A percentile compares a stretch with the other conserved stretches of the same genome.
phyloP scores from a whole-genome alignment of 2,329 filamentous ascomycete genomes.

The Claviceps quebecensis region DNA sequence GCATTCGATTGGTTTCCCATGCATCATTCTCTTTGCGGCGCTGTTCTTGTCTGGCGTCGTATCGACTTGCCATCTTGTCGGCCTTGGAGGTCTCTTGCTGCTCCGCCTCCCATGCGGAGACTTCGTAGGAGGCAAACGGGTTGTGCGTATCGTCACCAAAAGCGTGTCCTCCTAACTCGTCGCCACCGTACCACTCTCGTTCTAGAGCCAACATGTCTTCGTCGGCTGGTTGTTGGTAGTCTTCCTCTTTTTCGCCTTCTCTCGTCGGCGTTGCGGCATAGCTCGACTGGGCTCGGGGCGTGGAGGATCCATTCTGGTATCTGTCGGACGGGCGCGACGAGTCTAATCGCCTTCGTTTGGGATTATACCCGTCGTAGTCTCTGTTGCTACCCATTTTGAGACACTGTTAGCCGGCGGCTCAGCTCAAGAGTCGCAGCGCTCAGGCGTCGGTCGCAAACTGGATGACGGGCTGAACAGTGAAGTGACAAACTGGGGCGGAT shows the following conservation, averaged over 20 bases:
- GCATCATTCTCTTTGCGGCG: constrained; percentile 91
- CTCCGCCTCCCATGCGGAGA: constrained; percentile 57
- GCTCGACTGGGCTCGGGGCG: constrained; percentile 20
- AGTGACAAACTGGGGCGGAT: not conserved
- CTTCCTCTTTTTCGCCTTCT: constrained; percentile 19
- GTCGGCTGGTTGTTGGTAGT: constrained; percentile 48
- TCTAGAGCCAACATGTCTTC: constrained; percentile 66
- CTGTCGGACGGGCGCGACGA: constrained; percentile 15
- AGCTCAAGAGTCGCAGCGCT: not conserved
- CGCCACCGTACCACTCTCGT: constrained; percentile 83
- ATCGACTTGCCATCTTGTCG: constrained; percentile 66
- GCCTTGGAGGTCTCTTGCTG: constrained; percentile 64
- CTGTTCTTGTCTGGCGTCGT: constrained; percentile 58
- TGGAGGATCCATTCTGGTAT: constrained; percentile 21
- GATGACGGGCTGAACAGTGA: not conserved
- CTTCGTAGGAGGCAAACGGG: constrained; percentile 68
- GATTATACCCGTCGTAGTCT: constrained; percentile 24
- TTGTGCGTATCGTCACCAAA: constrained; percentile 91
- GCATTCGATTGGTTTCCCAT: constrained; percentile 98
- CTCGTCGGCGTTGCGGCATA: constrained; percentile 27
- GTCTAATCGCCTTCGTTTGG: constrained; percentile 25
- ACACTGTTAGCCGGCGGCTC: not conserved
- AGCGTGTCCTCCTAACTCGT: constrained; percentile 66
- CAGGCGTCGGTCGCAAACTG: not conserved
- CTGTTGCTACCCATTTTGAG: constrained; percentile 20